Percentiles rank a stretch among this genome's conserved stretches.
Conservation (phyloP, 176 grass and related monocot genomes). For the Tillandsia fasciculata region DNA sequence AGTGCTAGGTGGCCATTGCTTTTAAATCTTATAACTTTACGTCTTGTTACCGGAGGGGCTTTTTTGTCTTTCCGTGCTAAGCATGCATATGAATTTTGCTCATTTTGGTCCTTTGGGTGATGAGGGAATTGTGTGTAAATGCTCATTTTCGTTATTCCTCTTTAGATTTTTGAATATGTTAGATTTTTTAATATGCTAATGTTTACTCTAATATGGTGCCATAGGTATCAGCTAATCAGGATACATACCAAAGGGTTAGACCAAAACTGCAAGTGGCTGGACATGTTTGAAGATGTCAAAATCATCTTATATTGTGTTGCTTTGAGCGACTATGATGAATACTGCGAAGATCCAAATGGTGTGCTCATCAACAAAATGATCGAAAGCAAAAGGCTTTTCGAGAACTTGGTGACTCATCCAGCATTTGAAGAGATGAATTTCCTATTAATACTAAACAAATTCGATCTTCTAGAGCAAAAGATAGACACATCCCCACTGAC, state of each 20-base stretch:
- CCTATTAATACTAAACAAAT: slow-evolving; percentile 77
- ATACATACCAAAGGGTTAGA: slow-evolving; percentile 52
- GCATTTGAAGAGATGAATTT: slow-evolving; percentile 52
- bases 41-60: no score
- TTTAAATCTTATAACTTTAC: no score
- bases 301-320: slow-evolving; percentile 74
- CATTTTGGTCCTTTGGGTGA: no score
- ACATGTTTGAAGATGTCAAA: slow-evolving; percentile 80
- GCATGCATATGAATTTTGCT: no score
- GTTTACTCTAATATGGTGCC: slow-evolving; percentile 7
- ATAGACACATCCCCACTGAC: slow-evolving; percentile 52
- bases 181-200: slow-evolving; percentile 2
- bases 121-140: background rate
- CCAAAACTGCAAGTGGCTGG: slow-evolving; percentile 75
- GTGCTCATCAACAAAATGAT: slow-evolving; percentile 66
- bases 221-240: slow-evolving; percentile 84
- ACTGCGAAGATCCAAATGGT: slow-evolving; percentile 42
- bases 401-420: slow-evolving; percentile 45
- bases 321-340: slow-evolving; percentile 66
- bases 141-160: background rate
- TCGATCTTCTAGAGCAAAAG: slow-evolving; percentile 81
- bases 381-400: slow-evolving; percentile 66
- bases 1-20: no score
- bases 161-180: background rate
- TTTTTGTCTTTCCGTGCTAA: no score